Base-by-base conservation (phyloP, 2,329 filamentous ascomycete species). In the Xylariaceae sp. region DNA sequence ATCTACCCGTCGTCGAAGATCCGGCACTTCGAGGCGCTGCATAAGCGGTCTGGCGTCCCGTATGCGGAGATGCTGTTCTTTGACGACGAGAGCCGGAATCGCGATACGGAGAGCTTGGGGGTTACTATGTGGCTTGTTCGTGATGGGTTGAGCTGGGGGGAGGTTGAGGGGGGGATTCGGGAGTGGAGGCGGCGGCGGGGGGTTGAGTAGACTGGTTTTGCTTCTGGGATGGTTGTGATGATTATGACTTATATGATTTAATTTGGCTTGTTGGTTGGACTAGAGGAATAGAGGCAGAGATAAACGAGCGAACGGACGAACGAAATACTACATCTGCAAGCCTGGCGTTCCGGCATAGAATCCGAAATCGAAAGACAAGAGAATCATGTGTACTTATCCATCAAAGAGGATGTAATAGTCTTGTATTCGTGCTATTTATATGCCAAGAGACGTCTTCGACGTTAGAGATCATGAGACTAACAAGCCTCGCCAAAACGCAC, bases 31-130 rank as follows among this genome's bases (percentile, higher is more conserved):
- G 79, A 85, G 65, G 76, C 80, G 5, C 76, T 97, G 62, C 81
- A 87, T 9, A 81, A 85, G 68, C 78, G 83, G 52, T 91, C 87
- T 13, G 84, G 84, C 1, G 70, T 96, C 2, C 73, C 76, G 5
- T 95, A 83, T 65, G 80, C 87, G 59, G 89, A 96, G 45, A 95
- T 97, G 86, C 70, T 97, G 32, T 97, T 97, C 71, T 97, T 97
- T 62, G 92, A 97, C 63, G 92, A 97, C 64, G 92, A 97, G 79
- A 78, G 79, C 49, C 75, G 92, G 56, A 97, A 97, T 67, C 78
- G 83, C 54, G 91, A 96, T 67, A 92, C 95, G 0, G 83, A 86
- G 73, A 74, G 68, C 22, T 65, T 96, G 47, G 92, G 92, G 0
- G 87, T 95, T 2, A 88, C 87, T 0, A 95, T 97, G 83, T 84